Base-by-base conservation (phyloP, 768 basidiomycete species). In the Pleurotus djamor region DNA sequence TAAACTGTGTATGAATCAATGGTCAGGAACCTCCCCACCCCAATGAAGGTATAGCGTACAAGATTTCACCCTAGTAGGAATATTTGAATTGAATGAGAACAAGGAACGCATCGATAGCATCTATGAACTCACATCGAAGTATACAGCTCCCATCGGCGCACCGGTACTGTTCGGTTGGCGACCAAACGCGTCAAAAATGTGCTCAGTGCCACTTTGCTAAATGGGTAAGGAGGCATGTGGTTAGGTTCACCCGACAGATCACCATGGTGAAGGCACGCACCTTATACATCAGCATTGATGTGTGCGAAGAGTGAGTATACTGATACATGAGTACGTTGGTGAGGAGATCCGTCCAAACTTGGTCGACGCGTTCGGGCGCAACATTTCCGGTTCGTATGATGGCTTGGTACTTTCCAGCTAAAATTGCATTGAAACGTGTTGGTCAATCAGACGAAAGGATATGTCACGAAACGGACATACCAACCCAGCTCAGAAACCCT, bases 151-250 rank as follows among this genome's bases (percentile, higher is more conserved):
- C 54, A 56, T 56, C 5, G 54, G 54, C 14, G 36, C 16, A 14
- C 54, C 54, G 12, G 37, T 36, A 8, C 21, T 56, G 32, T 17
- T 21, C 5, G 41, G 36, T n/a, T 56, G 54, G 8, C 44, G 21
- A 12, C 38, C 54, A 38, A 56, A 56, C n/a, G 54, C 54, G 4
- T 56, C 54, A 41, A 56, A 56, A 14, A 56, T 56, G 14, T 56
- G 35, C n/a, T 56, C n/a, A 41, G 21, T 28, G 4, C 54, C 54
- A n/a, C 54, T 56, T 56, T 56, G 54, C 54, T 56, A 43, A 28
- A 28, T 28, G 21, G 21, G 21, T 28, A 28, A 28, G 1, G 21
- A 28, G 21, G 21, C 21, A 3, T 28, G 21, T 28, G 21, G 21
- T 28, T 3, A 28, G 21, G 21, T 3, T 28, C 21, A 3, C 3